These are phyloP conservation scores for Ottelia alismoides DNA, from an alignment of 106 monocot genomes.

Conservation along the genomic window DNA sequence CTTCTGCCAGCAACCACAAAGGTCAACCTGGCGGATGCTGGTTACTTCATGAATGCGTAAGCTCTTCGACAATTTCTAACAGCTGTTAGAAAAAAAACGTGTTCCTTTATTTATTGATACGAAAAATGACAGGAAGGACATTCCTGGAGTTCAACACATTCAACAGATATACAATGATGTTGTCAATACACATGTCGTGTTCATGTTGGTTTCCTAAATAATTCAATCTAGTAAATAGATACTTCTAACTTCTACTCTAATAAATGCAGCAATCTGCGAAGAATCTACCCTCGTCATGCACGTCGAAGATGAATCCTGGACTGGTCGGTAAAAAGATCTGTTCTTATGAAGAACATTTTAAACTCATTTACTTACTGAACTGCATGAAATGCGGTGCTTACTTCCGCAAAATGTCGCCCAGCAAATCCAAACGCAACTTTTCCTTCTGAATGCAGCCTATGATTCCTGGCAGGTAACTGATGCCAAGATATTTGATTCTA, in stretches of 20 bases:
- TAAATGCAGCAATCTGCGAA: slow-evolving; percentile 69
- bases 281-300: slow-evolving; percentile 77
- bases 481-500: too few relatives aligned
- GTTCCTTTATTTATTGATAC: too few relatives aligned
- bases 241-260: background rate
- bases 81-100: too few relatives aligned
- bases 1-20: slow-evolving; percentile 54
- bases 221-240: background rate
- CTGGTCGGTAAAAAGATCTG: slow-evolving; percentile 50
- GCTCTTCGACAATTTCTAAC: too few relatives aligned
- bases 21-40: slow-evolving; percentile 93
- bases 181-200: slow-evolving; percentile 46
- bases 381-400: slow-evolving; percentile 68
- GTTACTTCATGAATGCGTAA: slow-evolving; percentile 88
- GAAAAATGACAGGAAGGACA: slow-evolving; percentile 60
- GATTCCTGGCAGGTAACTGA: slow-evolving; percentile 85
- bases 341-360: too few relatives aligned
- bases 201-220: background rate
- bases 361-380: too few relatives aligned
- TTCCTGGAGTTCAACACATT: slow-evolving; percentile 40
- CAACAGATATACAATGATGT: slow-evolving; percentile 37
- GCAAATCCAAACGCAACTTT: slow-evolving; percentile 58
- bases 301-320: slow-evolving; percentile 37
- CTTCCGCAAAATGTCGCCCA: slow-evolving; percentile 64
- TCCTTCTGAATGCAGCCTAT: slow-evolving; percentile 75